Evolutionary conservation across 306 rosid genomes (phyloP).

Genomic region (Ormosia semicastrata): DNA sequence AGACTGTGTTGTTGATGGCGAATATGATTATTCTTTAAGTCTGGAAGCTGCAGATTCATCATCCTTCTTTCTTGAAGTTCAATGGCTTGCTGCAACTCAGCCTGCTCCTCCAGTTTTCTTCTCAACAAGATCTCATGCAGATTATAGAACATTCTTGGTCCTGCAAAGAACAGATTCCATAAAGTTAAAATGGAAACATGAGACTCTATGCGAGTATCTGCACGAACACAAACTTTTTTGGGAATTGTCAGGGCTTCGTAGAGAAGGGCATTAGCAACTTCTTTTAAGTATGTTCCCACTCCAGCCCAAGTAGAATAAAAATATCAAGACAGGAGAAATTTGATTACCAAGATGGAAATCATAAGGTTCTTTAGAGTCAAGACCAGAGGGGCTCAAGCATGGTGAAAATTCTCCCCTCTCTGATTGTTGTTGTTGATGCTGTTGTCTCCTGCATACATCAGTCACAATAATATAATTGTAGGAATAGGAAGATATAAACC

Average conservation of each 20-base stretch:
- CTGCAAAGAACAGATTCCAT: conserved; percentile 32
- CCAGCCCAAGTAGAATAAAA: not conserved
- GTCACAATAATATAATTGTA: not conserved
- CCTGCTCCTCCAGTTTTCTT: conserved; percentile 68
- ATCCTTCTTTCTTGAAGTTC: conserved; percentile 70
- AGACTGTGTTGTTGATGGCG: conserved; percentile 61
- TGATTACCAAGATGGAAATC: conserved; percentile 41
- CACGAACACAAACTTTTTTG: not conserved
- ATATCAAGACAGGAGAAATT: conserved; percentile 5
- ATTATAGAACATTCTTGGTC: conserved; percentile 54
- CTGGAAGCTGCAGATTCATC: conserved; percentile 73
- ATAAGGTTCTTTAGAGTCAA: conserved; percentile 8
- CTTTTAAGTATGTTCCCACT: not conserved
- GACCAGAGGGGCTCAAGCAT: conserved; percentile 26
- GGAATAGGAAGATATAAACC: not conserved
- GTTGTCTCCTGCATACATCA: conserved; percentile 29
- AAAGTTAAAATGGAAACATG: not conserved
- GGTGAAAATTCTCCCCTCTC: conserved; percentile 32
- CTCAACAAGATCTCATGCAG: conserved; percentile 55
- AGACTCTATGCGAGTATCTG: not conserved
- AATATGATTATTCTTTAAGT: conserved; percentile 43
- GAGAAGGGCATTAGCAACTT: not conserved
- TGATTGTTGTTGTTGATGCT: conserved; percentile 26
- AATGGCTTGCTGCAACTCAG: conserved; percentile 64
- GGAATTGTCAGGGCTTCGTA: not conserved